Conservation (phyloP, 106 monocot genomes). For the Amphibolis antarctica region DNA sequence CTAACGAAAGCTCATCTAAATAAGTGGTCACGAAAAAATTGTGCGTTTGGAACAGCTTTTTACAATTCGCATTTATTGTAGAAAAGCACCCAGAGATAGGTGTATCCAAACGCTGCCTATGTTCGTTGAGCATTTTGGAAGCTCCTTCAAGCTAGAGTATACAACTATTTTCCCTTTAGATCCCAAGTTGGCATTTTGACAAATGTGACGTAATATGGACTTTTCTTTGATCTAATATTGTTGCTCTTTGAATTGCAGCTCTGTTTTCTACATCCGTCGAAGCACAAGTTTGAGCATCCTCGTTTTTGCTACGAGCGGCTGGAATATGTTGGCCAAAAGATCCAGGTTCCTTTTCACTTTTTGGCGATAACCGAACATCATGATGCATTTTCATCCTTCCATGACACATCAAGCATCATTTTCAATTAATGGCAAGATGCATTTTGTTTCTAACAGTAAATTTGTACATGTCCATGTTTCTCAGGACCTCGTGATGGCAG, state of each 20-base stretch:
- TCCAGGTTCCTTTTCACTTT: conserved; percentile 47
- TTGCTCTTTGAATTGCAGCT: conserved; percentile 27
- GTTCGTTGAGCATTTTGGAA: too few species aligned
- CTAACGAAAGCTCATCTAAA: too few species aligned
- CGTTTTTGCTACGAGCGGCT: conserved; percentile 88
- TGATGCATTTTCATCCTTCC: neutral
- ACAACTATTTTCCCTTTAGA: too few species aligned
- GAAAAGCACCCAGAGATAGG: too few species aligned
- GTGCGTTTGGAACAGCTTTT: too few species aligned
- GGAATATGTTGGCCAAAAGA: conserved; percentile 97
- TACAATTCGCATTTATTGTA: too few species aligned
- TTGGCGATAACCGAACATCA: neutral
- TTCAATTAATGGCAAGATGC: neutral
- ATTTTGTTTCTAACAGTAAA: neutral
- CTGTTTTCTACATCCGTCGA: conserved; percentile 85
- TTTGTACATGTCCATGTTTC: neutral
- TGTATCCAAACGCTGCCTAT: too few species aligned
- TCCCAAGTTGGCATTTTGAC: too few species aligned
- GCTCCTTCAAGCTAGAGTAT: too few species aligned
- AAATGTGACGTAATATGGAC: too few species aligned
- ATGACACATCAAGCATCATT: neutral
- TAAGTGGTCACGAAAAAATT: too few species aligned
- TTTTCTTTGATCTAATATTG: too few species aligned
- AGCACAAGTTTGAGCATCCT: conserved; percentile 94
- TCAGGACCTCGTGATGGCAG: conserved; percentile 96